A percentile compares a stretch with the other conserved stretches of the same genome.
Conservation (phyloP, 2,329 filamentous ascomycete species). For the Tolypocladium cylindrosporum region DNA sequence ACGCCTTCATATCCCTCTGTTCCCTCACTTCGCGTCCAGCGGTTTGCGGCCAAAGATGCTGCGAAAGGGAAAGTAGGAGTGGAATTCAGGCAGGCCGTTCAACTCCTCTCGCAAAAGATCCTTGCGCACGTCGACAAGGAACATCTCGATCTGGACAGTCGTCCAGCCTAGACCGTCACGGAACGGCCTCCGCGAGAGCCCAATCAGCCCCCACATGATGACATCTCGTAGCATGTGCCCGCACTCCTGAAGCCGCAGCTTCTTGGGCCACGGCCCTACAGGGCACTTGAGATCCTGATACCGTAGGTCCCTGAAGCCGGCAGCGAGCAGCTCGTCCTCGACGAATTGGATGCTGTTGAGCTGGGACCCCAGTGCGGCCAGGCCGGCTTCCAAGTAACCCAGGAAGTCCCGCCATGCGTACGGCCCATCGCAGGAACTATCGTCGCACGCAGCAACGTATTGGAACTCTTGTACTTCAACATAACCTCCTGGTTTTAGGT, state of each 20-base stretch:
- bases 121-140: slow-evolving; percentile 31
- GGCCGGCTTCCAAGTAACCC: slow-evolving; percentile 27
- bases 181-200: slow-evolving; percentile 26
- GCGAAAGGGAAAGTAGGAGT: slow-evolving; percentile 30
- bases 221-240: slow-evolving; percentile 35
- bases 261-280: slow-evolving; percentile 36
- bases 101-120: slow-evolving; percentile 19
- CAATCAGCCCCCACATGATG: slow-evolving; percentile 28
- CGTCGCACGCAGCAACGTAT: slow-evolving; percentile 31
- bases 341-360: slow-evolving; percentile 27
- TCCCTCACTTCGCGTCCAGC: not conserved
- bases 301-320: slow-evolving; percentile 31
- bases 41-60: slow-evolving; percentile 29
- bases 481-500: slow-evolving; percentile 41
- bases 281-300: slow-evolving; percentile 36
- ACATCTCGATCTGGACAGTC: slow-evolving; percentile 30
- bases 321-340: slow-evolving; percentile 22
- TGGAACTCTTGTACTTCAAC: slow-evolving; percentile 39
- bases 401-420: slow-evolving; percentile 39
- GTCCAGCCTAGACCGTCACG: slow-evolving; percentile 30
- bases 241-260: slow-evolving; percentile 30
- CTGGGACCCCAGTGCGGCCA: slow-evolving; percentile 31
- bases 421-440: slow-evolving; percentile 29
- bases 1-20: not conserved
- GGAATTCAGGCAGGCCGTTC: slow-evolving; percentile 22